phyloP scores from a whole-genome alignment of 108 stramenopile genomes.

The Craspedostauros australis region DNA sequence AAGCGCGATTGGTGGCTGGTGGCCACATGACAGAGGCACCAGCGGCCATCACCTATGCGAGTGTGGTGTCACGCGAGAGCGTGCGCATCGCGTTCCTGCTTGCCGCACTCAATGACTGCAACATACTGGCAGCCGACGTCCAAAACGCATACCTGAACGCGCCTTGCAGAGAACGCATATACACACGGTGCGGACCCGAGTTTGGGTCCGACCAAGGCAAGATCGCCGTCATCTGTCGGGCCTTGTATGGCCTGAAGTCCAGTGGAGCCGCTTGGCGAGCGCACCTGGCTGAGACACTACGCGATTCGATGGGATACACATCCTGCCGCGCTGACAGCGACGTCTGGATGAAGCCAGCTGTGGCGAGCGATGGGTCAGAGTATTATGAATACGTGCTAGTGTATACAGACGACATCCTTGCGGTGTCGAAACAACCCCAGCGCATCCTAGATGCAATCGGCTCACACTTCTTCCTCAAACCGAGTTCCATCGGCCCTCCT shows the following conservation, averaged over 20 bases:
- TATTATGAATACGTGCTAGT: no score
- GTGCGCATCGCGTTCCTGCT: slow-evolving; percentile 35
- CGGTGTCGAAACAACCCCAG: no score
- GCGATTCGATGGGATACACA: not conserved
- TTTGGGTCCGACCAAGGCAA: slow-evolving; percentile 25
- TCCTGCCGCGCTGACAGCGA: no score
- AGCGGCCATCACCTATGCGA: slow-evolving; percentile 29
- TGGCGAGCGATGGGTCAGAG: no score
- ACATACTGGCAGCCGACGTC: slow-evolving; percentile 30
- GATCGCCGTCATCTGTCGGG: slow-evolving; percentile 13
- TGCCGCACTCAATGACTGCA: slow-evolving; percentile 39
- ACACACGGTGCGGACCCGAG: slow-evolving; percentile 20
- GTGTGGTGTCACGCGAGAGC: slow-evolving; percentile 42
- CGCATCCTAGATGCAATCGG: not conserved
- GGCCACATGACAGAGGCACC: slow-evolving; percentile 29
- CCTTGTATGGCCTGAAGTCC: slow-evolving; percentile 41
- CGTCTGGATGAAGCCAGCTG: no score
- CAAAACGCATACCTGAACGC: slow-evolving; percentile 45
- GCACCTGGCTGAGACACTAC: not conserved
- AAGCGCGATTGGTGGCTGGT: slow-evolving; percentile 28
- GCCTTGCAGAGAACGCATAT: slow-evolving; percentile 19
- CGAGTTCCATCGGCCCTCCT: slow-evolving; percentile 12
- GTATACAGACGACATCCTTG: no score
- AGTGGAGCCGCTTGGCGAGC: slow-evolving; percentile 20
- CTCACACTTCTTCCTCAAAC: slow-evolving; percentile 7